A percentile compares a stretch with the other conserved stretches of the same genome.
Conservation (phyloP, 2,329 filamentous ascomycete species). For the Ceratocystis lukuohia region DNA sequence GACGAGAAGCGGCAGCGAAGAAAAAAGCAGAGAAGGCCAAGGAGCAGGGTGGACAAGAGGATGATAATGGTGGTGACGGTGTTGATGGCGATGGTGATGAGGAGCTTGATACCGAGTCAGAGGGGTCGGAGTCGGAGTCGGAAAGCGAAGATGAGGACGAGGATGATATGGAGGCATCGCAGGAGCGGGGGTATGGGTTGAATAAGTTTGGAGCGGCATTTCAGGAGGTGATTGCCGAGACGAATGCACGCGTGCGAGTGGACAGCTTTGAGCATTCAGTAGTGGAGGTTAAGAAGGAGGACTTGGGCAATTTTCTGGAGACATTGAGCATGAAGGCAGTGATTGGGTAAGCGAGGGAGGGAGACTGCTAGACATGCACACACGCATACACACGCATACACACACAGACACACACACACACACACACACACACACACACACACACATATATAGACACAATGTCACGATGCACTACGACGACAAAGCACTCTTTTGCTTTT, state of each 20-base stretch:
- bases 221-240: conserved; percentile 86
- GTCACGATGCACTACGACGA: conserved; percentile 2
- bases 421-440: neutral
- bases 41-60: neutral
- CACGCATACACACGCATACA: neutral
- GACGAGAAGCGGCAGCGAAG: conserved; percentile 27
- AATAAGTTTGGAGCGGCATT: conserved; percentile 94
- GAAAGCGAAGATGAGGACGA: conserved; percentile 36
- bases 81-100: conserved; percentile 40
- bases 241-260: conserved; percentile 75
- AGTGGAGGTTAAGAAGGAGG: conserved; percentile 94
- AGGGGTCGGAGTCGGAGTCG: conserved; percentile 21
- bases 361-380: neutral
- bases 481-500: conserved; percentile 12
- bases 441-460: neutral
- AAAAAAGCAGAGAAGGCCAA: neutral
- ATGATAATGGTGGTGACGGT: conserved; percentile 28
- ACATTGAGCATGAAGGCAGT: conserved; percentile 84
- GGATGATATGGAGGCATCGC: conserved; percentile 39
- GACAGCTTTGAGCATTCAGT: conserved; percentile 97
- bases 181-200: conserved; percentile 54
- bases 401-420: neutral
- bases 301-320: conserved; percentile 80
- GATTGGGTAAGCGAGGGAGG: conserved; percentile 35
- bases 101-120: conserved; percentile 33